Evolutionary conservation across 2,329 filamentous ascomycete species (phyloP), one percentile per base, ranked within the genome.

Genomic region (Sarocladium oryzae): DNA sequence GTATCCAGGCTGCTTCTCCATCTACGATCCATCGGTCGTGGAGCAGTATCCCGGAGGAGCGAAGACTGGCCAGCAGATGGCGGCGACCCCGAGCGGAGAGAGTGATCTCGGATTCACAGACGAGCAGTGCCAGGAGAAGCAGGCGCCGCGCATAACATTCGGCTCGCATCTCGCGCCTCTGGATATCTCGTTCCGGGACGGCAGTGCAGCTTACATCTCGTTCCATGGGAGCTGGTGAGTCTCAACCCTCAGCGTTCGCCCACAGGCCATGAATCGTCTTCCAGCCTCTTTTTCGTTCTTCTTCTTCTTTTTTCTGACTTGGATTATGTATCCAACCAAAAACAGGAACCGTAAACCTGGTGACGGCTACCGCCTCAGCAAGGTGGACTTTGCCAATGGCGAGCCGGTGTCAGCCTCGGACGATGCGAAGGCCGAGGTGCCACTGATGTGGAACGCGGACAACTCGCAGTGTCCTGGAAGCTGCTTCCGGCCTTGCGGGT

Each of bases 1-100:
- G 8, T 86, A 86, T 57, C 83, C 83, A 2, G 70, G 69, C 40
- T 86, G 83, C 65, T 81, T 79, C 54, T 69, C 82, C 7, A 76
- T 79, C 3, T 86, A 79, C 77, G 69, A 78, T 51, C 35, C 51
- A 11, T 52, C 52, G 24, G 51, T 11, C 37, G 54, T 63, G 51
- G 58, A 61, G 9, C 67, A 69, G 21, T 61, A 70, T 49, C 66
- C 69, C 7, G 57, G 63, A 33, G 57, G 60, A 32, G 60, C 56
- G 4, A 60, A 52, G 20, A 57, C 54, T 13, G 60, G 59, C 3
- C 49, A 53, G 50, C 58, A 55, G 30, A 61, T 62, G 57, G 54
- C 38, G 13, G 61, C 58, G 48, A 56, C 59, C 38, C 59, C 61
- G n/a, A 54, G 56, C 37, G 41, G 49, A 13, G 32, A 48, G 18